Conservation (phyloP, 805 yeast species). For the Blastobotrys muscicola region DNA sequence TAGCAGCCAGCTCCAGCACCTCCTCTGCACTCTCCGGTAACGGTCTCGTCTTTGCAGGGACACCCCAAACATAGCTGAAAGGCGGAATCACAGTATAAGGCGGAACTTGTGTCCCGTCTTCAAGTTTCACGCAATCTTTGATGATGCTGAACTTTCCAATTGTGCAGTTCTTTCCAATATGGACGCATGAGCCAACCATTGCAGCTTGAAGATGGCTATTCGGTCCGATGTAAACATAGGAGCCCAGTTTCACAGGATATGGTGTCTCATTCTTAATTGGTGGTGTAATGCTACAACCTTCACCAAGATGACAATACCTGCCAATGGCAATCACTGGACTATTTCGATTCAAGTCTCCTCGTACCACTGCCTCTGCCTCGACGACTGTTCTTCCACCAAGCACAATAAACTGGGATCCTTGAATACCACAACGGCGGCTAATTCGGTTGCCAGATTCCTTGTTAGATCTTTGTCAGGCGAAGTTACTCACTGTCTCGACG, state of each 20-base stretch:
- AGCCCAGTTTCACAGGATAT: conserved; percentile 31
- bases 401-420: conserved; percentile 29
- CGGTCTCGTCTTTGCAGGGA: conserved; percentile 13
- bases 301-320: conserved; percentile 23
- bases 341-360: conserved; percentile 28
- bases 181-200: conserved; percentile 29
- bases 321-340: conserved; percentile 30
- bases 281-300: conserved; percentile 23
- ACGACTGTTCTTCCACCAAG: conserved; percentile 30
- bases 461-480: neutral
- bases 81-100: conserved; percentile 30
- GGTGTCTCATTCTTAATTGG: conserved; percentile 19
- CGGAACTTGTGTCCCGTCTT: conserved; percentile 26
- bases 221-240: conserved; percentile 29
- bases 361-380: conserved; percentile 23
- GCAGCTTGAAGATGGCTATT: conserved; percentile 27
- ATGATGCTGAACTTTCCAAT: conserved; percentile 30
- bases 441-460: conserved; percentile 29
- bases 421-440: conserved; percentile 25
- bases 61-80: conserved; percentile 21
- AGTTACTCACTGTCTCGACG: conserved; percentile 1
- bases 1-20: conserved; percentile 23
- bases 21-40: conserved; percentile 27
- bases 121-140: conserved; percentile 30
- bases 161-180: conserved; percentile 27